A percentile compares a stretch with the other conserved stretches of the same genome.
Conservation (phyloP, 176 grass and related monocot species). For the Sorghum bicolor region DNA sequence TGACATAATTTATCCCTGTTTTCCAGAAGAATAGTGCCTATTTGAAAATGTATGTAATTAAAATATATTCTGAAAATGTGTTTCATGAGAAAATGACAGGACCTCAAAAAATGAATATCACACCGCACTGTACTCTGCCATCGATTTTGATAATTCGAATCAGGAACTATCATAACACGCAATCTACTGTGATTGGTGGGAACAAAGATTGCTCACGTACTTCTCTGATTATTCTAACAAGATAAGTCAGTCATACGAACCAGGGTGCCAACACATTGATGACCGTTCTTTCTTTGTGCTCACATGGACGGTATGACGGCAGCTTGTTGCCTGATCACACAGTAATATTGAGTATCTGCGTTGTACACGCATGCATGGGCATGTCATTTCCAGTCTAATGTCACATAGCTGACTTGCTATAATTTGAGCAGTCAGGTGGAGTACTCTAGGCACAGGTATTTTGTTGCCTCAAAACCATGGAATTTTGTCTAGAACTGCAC, state of each 20-base stretch:
- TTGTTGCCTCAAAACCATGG: not conserved
- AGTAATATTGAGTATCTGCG: not conserved
- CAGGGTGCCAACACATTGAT: not conserved
- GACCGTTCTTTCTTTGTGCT: not conserved
- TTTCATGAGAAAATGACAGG: not conserved
- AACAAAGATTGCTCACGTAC: not conserved
- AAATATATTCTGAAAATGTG: not conserved
- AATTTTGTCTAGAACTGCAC: not conserved
- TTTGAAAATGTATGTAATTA: not conserved
- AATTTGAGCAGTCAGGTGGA: not conserved
- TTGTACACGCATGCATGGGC: not conserved
- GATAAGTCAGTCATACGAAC: not conserved
- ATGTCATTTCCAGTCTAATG: not conserved
- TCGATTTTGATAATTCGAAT: slow-evolving; percentile 5
- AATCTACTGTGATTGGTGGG: not conserved
- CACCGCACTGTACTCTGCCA: not conserved
- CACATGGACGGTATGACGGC: not conserved
- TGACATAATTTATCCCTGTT: not conserved
- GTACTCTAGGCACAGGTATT: not conserved
- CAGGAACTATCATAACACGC: not conserved
- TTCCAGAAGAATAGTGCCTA: not conserved
- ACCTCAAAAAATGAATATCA: not conserved
- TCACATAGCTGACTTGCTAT: slow-evolving; percentile 15
- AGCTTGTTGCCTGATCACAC: not conserved
- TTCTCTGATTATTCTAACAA: not conserved